Evolutionary conservation across 306 rosid genomes (phyloP).

Genomic region (Mimosa pudica): DNA sequence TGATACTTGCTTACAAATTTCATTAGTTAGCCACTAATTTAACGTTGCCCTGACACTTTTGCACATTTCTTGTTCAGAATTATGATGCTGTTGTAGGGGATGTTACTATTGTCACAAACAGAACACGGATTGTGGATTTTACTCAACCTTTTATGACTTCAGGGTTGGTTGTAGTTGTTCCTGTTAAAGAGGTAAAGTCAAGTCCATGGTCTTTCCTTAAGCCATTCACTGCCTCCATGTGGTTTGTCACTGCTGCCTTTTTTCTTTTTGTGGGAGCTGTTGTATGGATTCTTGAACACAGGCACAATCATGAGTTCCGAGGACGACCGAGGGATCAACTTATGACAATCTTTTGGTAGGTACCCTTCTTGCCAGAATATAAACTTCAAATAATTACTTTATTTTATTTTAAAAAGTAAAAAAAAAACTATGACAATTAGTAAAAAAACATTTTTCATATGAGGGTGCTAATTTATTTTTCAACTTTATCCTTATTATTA

Average conservation of each 20-base stretch:
- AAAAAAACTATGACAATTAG: too few relatives aligned
- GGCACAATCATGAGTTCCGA: conserved; percentile 82
- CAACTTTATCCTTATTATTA: too few relatives aligned
- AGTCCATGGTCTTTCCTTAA: conserved; percentile 92
- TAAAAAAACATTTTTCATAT: too few relatives aligned
- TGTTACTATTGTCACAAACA: conserved; percentile 82
- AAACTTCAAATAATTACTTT: too few relatives aligned
- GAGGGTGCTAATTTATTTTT: too few relatives aligned
- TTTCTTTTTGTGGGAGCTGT: conserved; percentile 86
- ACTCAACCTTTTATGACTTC: conserved; percentile 93
- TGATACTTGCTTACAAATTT: conserved; percentile 13
- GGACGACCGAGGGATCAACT: conserved; percentile 82
- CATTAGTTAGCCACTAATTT: conserved; percentile 15
- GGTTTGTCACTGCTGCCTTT: conserved; percentile 75
- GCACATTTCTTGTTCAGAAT: conserved; percentile 51
- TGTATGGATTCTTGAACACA: conserved; percentile 97
- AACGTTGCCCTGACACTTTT: background rate
- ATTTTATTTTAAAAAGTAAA: too few relatives aligned
- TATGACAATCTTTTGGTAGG: conserved; percentile 74
- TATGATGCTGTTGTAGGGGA: conserved; percentile 96
- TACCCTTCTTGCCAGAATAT: too few relatives aligned
- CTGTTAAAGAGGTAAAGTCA: conserved; percentile 68
- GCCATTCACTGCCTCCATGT: conserved; percentile 85
- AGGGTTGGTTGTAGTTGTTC: conserved; percentile 82
- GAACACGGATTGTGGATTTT: conserved; percentile 88